These are phyloP conservation scores for Saturnispora quitensis DNA, from an alignment of 805 yeast genomes.

Conservation along the genomic window DNA sequence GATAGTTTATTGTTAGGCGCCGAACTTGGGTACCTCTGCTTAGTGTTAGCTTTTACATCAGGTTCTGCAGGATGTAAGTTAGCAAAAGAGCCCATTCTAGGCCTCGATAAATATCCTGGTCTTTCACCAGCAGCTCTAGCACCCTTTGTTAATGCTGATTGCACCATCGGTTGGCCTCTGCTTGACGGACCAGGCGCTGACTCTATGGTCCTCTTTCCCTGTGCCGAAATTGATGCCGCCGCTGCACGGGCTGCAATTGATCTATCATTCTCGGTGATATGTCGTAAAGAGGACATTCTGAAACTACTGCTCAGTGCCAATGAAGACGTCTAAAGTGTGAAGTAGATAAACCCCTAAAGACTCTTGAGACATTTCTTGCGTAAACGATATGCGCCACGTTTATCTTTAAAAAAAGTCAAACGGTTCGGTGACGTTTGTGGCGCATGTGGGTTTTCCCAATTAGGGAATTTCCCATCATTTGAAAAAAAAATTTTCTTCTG, in stretches of 20 bases:
- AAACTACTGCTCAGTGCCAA: background rate
- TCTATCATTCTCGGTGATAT: background rate
- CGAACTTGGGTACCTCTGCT: background rate
- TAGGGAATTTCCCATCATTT: background rate
- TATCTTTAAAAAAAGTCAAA: background rate
- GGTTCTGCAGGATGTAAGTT: background rate
- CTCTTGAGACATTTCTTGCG: background rate
- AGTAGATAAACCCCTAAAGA: background rate
- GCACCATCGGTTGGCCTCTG: background rate
- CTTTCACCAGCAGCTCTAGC: background rate
- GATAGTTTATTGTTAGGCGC: background rate
- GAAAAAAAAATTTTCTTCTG: background rate
- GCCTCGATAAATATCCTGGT: background rate
- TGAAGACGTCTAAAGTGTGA: background rate
- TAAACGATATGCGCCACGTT: constrained; percentile 1
- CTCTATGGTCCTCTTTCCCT: background rate
- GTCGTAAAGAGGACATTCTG: background rate
- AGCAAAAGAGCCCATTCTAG: background rate
- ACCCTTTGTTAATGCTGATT: background rate
- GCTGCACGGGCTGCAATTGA: constrained; percentile 2
- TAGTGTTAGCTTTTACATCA: background rate
- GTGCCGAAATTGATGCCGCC: background rate
- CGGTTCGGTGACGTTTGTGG: background rate
- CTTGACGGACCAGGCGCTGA: background rate
- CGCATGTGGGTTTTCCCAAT: background rate